Conservation (phyloP, 148 eudicot species). For the Chenopodium quinoa region DNA sequence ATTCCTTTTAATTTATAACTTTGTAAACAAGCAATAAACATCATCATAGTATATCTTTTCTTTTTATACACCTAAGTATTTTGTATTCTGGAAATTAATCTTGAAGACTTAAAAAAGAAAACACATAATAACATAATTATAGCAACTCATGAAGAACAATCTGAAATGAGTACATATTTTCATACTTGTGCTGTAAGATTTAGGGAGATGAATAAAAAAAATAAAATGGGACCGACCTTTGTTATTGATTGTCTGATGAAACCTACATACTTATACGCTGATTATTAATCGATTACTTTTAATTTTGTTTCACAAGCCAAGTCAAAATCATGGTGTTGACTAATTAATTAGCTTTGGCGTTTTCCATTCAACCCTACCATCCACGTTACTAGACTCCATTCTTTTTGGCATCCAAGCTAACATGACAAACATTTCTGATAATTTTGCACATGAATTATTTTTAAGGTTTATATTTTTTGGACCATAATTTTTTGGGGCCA, state of each 20-base stretch:
- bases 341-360: neutral
- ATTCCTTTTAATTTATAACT: neutral
- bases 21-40: neutral
- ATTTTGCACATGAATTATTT: neutral
- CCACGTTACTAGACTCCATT: neutral
- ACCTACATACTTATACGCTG: neutral
- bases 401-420: neutral
- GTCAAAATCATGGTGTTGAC: constrained; percentile 2
- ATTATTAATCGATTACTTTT: neutral
- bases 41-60: neutral
- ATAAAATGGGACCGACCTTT: neutral
- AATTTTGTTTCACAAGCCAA: constrained; percentile 7
- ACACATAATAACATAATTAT: neutral
- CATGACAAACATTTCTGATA: neutral
- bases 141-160: constrained; percentile 2
- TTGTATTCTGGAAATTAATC: neutral
- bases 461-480: neutral
- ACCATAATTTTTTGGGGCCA: neutral
- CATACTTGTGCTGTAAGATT: neutral
- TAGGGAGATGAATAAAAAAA: neutral
- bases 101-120: neutral
- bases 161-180: neutral
- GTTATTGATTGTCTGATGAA: neutral
- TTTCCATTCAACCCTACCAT: neutral
- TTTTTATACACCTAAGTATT: neutral